Evolutionary conservation across 805 yeast genomes (phyloP).

Genomic region (Debaryomyces hansenii): DNA sequence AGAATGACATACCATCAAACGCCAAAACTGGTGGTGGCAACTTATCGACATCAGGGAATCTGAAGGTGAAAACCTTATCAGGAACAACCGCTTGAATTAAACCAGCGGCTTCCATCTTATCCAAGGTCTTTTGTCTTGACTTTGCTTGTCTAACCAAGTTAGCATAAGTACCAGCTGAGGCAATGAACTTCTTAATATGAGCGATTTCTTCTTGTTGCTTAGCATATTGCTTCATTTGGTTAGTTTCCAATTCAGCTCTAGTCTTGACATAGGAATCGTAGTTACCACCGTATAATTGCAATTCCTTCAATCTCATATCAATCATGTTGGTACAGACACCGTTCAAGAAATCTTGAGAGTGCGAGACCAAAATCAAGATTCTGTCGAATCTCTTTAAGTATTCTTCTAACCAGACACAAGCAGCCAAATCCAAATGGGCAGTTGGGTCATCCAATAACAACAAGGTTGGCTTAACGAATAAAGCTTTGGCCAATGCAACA

Average conservation of each 20-base stretch:
- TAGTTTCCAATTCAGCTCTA: conserved; percentile 87
- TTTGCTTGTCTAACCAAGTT: conserved; percentile 98
- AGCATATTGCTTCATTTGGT: conserved; percentile 95
- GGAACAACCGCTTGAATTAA: conserved; percentile 87
- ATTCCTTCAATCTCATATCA: conserved; percentile 86
- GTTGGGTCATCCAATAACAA: conserved; percentile 97
- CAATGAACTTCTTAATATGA: conserved; percentile 97
- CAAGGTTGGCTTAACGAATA: conserved; percentile 96
- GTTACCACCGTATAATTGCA: conserved; percentile 91
- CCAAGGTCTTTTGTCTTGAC: conserved; percentile 98
- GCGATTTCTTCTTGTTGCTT: conserved; percentile 99
- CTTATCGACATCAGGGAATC: conserved; percentile 93
- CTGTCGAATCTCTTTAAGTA: conserved; percentile 93
- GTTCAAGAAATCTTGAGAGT: conserved; percentile 98
- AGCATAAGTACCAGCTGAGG: conserved; percentile 99
- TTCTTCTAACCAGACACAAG: conserved; percentile 99
- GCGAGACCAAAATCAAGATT: conserved; percentile 90
- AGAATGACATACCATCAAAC: conserved; percentile 90
- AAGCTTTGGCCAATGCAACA: conserved; percentile 96
- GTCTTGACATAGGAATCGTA: conserved; percentile 97
- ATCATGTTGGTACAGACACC: conserved; percentile 98
- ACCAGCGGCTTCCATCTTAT: conserved; percentile 99
- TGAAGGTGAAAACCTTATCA: conserved; percentile 91
- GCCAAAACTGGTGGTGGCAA: conserved; percentile 98
- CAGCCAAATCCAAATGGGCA: conserved; percentile 98